Evolutionary conservation across 1,139 yeast genomes (phyloP), one percentile per base, ranked within the genome.

Genomic region (Geotrichum restrictum): DNA sequence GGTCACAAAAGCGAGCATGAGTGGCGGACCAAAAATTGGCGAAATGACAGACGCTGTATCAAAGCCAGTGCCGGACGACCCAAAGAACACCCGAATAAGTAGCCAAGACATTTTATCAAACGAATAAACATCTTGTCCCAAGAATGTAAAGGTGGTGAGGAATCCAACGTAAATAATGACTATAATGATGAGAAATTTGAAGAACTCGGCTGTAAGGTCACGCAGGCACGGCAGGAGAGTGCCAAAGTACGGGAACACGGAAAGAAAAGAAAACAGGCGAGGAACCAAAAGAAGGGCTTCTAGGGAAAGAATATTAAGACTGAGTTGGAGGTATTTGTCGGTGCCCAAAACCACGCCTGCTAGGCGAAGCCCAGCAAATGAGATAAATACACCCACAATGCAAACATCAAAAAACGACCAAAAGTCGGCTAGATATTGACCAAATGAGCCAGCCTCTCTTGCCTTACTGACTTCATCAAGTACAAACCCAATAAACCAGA

Each of bases 261-360:
- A 58, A 38, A 68, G 55, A 39, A 62, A 62, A 2, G 71, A 68
- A 47, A 67, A 67, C 44, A 64, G 60, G 16, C 71, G 56, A 2
- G 71, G 71, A 6, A 67, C 65, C n/a, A 67, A 59, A 22, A 67
- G 47, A 29, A 67, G 57, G 1, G 67, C 71, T 48, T 67, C 69
- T 19, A 67, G 54, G 1, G 71, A 63, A 24, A 67, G 55, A 14
- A 67, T 57, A 36, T 67, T 70, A 49, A 61, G 64, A 33, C 70
- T 64, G 21, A 63, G 53, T 3, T 54, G 49, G 6, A 61, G 56
- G 38, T 58, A 55, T 33, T 55, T 51, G 14, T 58, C 54, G 21
- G 44, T 48, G 7, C 32, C 34, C 10, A 59, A 53, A 14, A 59
- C 22, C 10, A 56, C 57, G 11, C 66, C 64, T 18, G 49, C 31